Conservation (phyloP, 495 filamentous ascomycete genomes). For the Aspergillus sclerotiicarbonarius region DNA sequence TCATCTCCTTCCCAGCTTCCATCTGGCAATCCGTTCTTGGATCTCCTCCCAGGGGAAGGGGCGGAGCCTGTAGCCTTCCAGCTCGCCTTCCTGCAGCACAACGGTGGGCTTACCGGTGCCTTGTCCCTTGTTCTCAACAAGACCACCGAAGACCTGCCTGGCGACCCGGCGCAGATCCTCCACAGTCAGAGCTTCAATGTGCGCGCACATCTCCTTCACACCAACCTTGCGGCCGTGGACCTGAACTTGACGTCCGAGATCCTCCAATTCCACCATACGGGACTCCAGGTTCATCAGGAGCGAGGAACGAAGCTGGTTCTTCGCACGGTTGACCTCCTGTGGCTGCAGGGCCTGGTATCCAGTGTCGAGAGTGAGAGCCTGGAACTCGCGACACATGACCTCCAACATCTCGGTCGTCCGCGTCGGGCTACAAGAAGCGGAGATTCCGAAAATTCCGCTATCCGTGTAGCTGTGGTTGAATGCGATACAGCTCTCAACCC, state of each 20-base stretch:
- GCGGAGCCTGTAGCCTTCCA: slow-evolving; percentile 43
- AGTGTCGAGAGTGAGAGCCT: slow-evolving; percentile 68
- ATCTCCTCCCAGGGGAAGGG: slow-evolving; percentile 82
- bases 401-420: slow-evolving; percentile 79
- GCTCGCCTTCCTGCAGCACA: slow-evolving; percentile 75
- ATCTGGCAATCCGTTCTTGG: slow-evolving; percentile 76
- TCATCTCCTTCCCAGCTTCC: slow-evolving; percentile 76
- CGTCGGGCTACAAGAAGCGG: slow-evolving; percentile 75
- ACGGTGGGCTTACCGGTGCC: slow-evolving; percentile 93
- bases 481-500: slow-evolving; percentile 91
- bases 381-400: slow-evolving; percentile 88
- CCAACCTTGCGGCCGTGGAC: slow-evolving; percentile 89
- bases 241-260: slow-evolving; percentile 93
- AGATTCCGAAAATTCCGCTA: slow-evolving; percentile 91
- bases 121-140: slow-evolving; percentile 68
- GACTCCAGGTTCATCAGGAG: slow-evolving; percentile 97
- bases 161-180: slow-evolving; percentile 86
- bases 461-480: slow-evolving; percentile 98
- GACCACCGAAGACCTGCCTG: slow-evolving; percentile 69
- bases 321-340: slow-evolving; percentile 87
- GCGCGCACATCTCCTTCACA: slow-evolving; percentile 86
- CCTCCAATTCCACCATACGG: slow-evolving; percentile 98
- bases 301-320: slow-evolving; percentile 91
- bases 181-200: slow-evolving; percentile 80
- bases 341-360: slow-evolving; percentile 67